phyloP scores from a whole-genome alignment of 805 yeast species.

The Candida parachauliodes region DNA sequence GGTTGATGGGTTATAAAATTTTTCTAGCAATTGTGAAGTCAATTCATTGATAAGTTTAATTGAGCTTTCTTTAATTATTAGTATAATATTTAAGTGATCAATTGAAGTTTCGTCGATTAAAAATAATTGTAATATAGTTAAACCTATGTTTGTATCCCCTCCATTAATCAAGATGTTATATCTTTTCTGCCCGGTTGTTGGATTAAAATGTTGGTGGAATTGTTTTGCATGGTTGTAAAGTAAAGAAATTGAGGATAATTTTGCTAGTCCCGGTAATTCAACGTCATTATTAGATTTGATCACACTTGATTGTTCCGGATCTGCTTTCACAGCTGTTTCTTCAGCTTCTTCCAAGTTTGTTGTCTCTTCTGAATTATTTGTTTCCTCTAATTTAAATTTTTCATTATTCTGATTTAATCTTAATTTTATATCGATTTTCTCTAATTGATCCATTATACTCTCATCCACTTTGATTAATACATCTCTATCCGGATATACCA shows the following conservation, averaged over 20 bases:
- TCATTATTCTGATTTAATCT: slow-evolving; percentile 11
- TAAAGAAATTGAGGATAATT: slow-evolving; percentile 28
- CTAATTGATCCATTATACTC: slow-evolving; percentile 18
- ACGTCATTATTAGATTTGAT: slow-evolving; percentile 8
- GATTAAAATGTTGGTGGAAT: slow-evolving; percentile 24
- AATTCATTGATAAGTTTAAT: slow-evolving; percentile 18
- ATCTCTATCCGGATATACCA: slow-evolving; percentile 52
- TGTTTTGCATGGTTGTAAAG: slow-evolving; percentile 37
- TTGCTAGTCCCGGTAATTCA: slow-evolving; percentile 28
- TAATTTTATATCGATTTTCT: slow-evolving; percentile 21
- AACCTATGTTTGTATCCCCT: slow-evolving; percentile 38
- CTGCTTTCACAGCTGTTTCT: slow-evolving; percentile 1
- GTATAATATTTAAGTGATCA: slow-evolving; percentile 19
- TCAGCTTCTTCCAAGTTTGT: slow-evolving; percentile 1
- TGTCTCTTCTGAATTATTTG: too few relatives aligned
- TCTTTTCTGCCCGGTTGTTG: slow-evolving; percentile 11
- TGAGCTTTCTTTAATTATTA: slow-evolving; percentile 25
- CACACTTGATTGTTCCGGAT: slow-evolving; percentile 7
- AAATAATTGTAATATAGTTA: slow-evolving; percentile 31
- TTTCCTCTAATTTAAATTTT: slow-evolving; percentile 14
- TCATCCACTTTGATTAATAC: slow-evolving; percentile 25
- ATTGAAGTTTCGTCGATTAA: slow-evolving; percentile 3
- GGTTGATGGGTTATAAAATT: slow-evolving; percentile 19
- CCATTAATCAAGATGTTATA: slow-evolving; percentile 40
- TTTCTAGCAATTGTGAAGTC: slow-evolving; percentile 15